phyloP scores from a whole-genome alignment of 495 filamentous ascomycete species.

The Penicillium manginii region DNA sequence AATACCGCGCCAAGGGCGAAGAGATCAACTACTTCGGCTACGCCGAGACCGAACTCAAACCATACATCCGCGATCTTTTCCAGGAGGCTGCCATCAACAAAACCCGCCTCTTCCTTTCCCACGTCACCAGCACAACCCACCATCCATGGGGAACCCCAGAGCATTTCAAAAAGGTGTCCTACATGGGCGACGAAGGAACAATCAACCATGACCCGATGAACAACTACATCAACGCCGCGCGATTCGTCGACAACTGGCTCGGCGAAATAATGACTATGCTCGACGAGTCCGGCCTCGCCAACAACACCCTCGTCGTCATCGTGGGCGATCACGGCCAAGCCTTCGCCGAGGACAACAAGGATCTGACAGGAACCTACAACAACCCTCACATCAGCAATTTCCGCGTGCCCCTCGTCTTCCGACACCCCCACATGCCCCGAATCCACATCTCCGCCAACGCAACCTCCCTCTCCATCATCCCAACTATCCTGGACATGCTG shows the following conservation, averaged over 20 bases:
- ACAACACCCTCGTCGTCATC: slow-evolving; percentile 54
- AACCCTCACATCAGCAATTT: slow-evolving; percentile 52
- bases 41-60: slow-evolving; percentile 46
- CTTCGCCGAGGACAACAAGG: slow-evolving; percentile 42
- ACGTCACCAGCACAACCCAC: slow-evolving; percentile 51
- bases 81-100: slow-evolving; percentile 42
- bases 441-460: slow-evolving; percentile 45
- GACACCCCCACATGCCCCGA: slow-evolving; percentile 46
- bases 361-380: slow-evolving; percentile 45
- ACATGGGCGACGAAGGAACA: slow-evolving; percentile 36
- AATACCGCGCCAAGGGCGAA: slow-evolving; percentile 33
- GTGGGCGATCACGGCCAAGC: slow-evolving; percentile 51
- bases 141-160: slow-evolving; percentile 47
- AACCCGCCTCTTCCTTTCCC: slow-evolving; percentile 50
- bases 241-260: slow-evolving; percentile 52
- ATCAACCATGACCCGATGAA: slow-evolving; percentile 40
- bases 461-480: slow-evolving; percentile 47
- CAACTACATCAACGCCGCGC: slow-evolving; percentile 46
- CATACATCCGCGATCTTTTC: slow-evolving; percentile 48
- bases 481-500: slow-evolving; percentile 52
- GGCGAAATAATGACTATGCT: slow-evolving; percentile 48
- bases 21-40: slow-evolving; percentile 54
- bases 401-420: slow-evolving; percentile 48
- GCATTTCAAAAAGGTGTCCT: slow-evolving; percentile 35
- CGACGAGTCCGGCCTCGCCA: slow-evolving; percentile 49